These are phyloP conservation scores for Naganishia sp. DNA, from an alignment of 1,284 basidiomycete species.

Conservation along the genomic window DNA sequence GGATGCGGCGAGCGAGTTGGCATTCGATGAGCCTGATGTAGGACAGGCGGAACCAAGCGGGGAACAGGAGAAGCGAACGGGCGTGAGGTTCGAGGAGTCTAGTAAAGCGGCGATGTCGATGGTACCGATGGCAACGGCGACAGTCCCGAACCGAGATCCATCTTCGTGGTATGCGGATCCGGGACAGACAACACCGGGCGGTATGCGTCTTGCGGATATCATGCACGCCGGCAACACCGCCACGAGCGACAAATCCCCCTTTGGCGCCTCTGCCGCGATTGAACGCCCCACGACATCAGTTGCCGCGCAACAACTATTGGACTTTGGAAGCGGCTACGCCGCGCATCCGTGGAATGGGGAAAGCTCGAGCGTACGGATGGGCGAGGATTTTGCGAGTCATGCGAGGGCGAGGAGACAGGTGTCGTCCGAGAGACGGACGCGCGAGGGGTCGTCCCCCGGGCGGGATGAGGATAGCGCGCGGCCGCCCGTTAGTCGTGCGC, in stretches of 20 bases:
- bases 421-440: not conserved
- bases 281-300: not conserved
- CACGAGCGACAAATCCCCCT: not conserved
- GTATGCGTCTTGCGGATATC: conserved; percentile 10
- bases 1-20: not conserved
- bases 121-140: not conserved
- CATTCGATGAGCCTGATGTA: not conserved
- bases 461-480: not conserved
- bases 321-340: conserved; percentile 1
- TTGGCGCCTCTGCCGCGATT: too few species aligned
- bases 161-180: not conserved
- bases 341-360: not conserved
- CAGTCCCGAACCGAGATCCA: not conserved
- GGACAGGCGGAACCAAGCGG: not conserved
- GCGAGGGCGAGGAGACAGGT: too few species aligned
- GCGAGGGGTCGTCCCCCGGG: not conserved
- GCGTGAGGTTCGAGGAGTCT: conserved; percentile 18
- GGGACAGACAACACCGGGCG: not conserved
- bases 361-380: not conserved
- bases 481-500: conserved; percentile 11
- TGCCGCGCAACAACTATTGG: conserved; percentile 4
- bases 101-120: too few species aligned
- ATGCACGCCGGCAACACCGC: not conserved
- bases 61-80: conserved; percentile 7
- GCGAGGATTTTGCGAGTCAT: not conserved